Evolutionary conservation across 495 filamentous ascomycete genomes (phyloP).

Genomic region (Podospora bellae-mahoneyi): DNA sequence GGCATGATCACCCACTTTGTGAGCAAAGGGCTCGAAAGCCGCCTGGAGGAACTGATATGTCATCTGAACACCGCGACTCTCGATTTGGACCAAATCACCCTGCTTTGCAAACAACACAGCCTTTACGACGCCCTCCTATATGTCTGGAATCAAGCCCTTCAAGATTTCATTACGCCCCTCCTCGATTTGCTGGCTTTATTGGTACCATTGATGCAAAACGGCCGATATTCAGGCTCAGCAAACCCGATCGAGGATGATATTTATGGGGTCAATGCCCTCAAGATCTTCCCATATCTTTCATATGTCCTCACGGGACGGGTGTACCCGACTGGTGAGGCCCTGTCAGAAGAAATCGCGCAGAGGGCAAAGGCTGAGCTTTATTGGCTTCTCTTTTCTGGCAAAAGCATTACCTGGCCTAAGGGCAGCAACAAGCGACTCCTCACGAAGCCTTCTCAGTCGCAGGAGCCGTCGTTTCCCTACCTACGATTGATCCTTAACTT

Average conservation of each 20-base stretch:
- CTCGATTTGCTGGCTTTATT: conserved; percentile 78
- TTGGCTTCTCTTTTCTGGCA: conserved; percentile 87
- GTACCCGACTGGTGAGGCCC: conserved; percentile 78
- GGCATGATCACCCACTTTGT: conserved; percentile 78
- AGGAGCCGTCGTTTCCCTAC: conserved; percentile 73
- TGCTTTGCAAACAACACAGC: conserved; percentile 82
- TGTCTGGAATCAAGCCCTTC: conserved; percentile 88
- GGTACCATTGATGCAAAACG: conserved; percentile 54
- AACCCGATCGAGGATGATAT: conserved; percentile 48
- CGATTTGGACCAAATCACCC: conserved; percentile 90
- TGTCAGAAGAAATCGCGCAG: conserved; percentile 63
- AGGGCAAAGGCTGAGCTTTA: conserved; percentile 85
- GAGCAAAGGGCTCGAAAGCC: conserved; percentile 62
- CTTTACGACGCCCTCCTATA: conserved; percentile 96
- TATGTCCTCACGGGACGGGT: conserved; percentile 86
- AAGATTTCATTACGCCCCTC: conserved; percentile 86
- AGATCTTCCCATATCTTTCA: conserved; percentile 92
- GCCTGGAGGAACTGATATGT: conserved; percentile 93
- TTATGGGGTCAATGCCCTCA: conserved; percentile 66
- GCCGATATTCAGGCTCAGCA: conserved; percentile 31
- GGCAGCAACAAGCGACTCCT: conserved; percentile 51
- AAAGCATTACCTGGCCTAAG: conserved; percentile 62
- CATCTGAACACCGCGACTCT: conserved; percentile 85
- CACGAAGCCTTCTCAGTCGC: conserved; percentile 45
- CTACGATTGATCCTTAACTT: conserved; percentile 81